Evolutionary conservation across 441 rosid species (phyloP).

Genomic region (Pelargonium exstipulatum): DNA sequence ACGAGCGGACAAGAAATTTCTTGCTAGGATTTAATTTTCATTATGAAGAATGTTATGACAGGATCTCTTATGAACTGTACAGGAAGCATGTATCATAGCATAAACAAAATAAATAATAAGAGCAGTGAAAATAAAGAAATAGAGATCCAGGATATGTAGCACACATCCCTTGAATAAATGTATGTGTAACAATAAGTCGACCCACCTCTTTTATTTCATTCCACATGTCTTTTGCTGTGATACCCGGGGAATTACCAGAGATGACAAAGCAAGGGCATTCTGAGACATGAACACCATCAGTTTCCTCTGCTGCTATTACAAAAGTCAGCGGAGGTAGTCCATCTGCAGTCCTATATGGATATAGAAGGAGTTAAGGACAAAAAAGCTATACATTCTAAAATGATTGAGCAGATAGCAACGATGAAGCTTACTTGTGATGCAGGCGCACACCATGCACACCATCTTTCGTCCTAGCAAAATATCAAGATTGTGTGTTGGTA

Average conservation of each 20-base stretch:
- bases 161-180: neutral
- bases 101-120: neutral
- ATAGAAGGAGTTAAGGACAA: neutral
- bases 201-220: constrained; percentile 6
- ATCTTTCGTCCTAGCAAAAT: constrained; percentile 57
- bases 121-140: neutral
- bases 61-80: too few species aligned
- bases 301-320: constrained; percentile 5
- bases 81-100: neutral
- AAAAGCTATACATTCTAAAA: neutral
- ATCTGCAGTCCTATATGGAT: constrained; percentile 46
- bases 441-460: constrained; percentile 60
- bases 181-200: neutral
- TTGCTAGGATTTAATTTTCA: neutral
- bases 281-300: constrained; percentile 7
- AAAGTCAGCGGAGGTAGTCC: constrained; percentile 50
- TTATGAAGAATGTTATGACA: too few species aligned
- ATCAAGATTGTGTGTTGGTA: constrained; percentile 17
- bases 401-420: constrained; percentile 3
- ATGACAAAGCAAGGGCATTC: constrained; percentile 11
- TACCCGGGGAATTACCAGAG: constrained; percentile 6
- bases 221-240: constrained; percentile 1
- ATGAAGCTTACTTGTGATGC: constrained; percentile 65
- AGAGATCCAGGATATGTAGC: neutral
- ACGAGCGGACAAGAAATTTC: neutral